These are phyloP conservation scores for Alloteropsis angusta DNA, from an alignment of 202 grass and related monocot species.

Conservation along the genomic window DNA sequence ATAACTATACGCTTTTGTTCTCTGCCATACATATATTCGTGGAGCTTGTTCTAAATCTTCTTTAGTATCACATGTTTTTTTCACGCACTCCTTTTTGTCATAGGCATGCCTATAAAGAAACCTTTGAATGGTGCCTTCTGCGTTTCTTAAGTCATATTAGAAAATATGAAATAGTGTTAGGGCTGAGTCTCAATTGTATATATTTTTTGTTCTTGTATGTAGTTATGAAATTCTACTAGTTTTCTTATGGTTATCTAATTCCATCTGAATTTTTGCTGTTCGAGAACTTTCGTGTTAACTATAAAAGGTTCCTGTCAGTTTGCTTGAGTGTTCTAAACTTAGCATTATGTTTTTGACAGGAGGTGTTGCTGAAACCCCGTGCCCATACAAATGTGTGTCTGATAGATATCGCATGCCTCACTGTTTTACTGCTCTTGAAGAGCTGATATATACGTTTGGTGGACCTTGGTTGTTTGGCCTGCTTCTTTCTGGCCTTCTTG, in stretches of 20 bases:
- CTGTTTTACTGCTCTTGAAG: constrained; percentile 95
- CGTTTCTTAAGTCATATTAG: neutral
- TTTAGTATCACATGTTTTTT: neutral
- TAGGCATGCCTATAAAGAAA: constrained; percentile 19
- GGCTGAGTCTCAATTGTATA: neutral
- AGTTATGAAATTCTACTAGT: neutral
- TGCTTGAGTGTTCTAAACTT: constrained; percentile 1
- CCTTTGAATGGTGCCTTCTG: neutral
- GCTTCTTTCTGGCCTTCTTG: constrained; percentile 79
- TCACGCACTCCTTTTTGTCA: constrained; percentile 1
- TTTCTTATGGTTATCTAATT: constrained; percentile 15
- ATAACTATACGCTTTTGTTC: neutral
- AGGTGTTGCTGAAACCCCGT: constrained; percentile 78
- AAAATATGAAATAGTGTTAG: constrained; percentile 12
- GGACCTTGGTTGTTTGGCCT: constrained; percentile 95
- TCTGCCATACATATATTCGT: neutral
- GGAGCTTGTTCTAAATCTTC: neutral
- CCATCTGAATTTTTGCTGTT: neutral
- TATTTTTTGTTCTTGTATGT: neutral
- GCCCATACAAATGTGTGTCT: constrained; percentile 85
- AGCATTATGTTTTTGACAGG: constrained; percentile 45
- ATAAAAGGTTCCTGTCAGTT: constrained; percentile 12
- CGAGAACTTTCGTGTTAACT: neutral
- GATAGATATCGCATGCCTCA: constrained; percentile 95
- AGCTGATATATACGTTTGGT: constrained; percentile 90